Evolutionary conservation across 179 eudicot genomes (phyloP), one percentile per base, ranked within the genome.

Genomic region (Sideroxylon spinosum): DNA sequence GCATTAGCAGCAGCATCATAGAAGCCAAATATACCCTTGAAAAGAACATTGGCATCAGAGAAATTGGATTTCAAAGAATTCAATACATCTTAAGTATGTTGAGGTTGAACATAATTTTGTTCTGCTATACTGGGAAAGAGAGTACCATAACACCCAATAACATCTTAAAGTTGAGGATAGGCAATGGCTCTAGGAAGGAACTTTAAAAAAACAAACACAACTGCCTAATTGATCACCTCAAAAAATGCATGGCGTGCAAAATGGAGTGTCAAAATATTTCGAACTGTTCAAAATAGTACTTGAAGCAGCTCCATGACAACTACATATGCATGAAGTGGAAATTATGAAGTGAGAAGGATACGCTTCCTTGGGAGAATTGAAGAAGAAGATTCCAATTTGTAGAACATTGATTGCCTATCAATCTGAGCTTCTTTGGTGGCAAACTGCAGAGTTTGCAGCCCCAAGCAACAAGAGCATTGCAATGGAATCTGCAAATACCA

Each of bases 401-500:
- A 93, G 81, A 93, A 84, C 53, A 87, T 80, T n/a, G 79, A 79
- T 64, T 61, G 86, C 87, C 91, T 88, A 73, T 79, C 79, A 65
- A 93, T 88, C 76, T 81, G 88, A 56, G 83, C 77, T 83, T 76
- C 84, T 74, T 76, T 81, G 20, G 85, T 79, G 62, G 87, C 80
- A 78, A 66, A 75, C 61, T 78, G 80, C 65, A 87, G 62, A 25
- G 85, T 85, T 76, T 86, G 88, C 75, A 91, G 86, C 73, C 84
- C 85, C 62, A 82, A 86, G 79, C 95, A 91, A 81, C 95, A 93
- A 61, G 86, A 82, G 83, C 92, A 91, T 78, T 72, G 73, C 77
- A 76, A 76, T 62, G 62, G 78, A 60, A 81, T 78, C 94, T 93
- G 88, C 74, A 84, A 48, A 83, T 63, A 68, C 50, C 52, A 78